Evolutionary conservation across 2,329 filamentous ascomycete genomes (phyloP).

Genomic region (Neofusicoccum kwambonambiense): DNA sequence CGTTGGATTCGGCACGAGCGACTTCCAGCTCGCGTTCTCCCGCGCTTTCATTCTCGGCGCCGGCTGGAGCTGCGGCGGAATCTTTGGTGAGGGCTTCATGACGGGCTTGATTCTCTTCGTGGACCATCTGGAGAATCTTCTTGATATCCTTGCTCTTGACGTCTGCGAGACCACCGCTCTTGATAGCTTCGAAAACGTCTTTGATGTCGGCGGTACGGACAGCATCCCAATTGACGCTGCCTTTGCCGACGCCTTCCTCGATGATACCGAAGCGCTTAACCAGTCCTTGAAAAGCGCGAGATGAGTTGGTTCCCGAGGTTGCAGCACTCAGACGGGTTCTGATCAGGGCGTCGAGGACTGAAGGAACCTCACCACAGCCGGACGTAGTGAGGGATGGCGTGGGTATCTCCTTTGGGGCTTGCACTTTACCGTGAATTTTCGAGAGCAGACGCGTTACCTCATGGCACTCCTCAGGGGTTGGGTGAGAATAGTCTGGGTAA

Average conservation of each 20-base stretch:
- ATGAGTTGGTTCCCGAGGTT: conserved; percentile 61
- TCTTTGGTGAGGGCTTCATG: conserved; percentile 48
- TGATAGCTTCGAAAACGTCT: conserved; percentile 68
- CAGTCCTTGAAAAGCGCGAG: conserved; percentile 64
- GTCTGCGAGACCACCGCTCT: conserved; percentile 67
- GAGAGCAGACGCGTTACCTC: conserved; percentile 67
- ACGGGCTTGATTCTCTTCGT: conserved; percentile 64
- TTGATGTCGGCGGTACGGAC: conserved; percentile 59
- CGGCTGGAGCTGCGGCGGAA: conserved; percentile 34
- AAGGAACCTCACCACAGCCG: conserved; percentile 67
- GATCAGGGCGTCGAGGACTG: conserved; percentile 63
- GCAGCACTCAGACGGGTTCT: conserved; percentile 62
- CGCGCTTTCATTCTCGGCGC: conserved; percentile 46
- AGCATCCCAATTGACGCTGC: conserved; percentile 73
- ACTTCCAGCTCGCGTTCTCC: conserved; percentile 59
- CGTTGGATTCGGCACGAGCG: conserved; percentile 54
- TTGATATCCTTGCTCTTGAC: conserved; percentile 73
- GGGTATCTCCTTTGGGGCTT: conserved; percentile 65
- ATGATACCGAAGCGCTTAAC: conserved; percentile 64
- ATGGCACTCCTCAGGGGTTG: conserved; percentile 67
- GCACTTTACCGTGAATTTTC: conserved; percentile 63
- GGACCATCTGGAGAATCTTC: conserved; percentile 68
- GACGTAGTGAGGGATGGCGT: conserved; percentile 68
- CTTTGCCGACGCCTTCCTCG: conserved; percentile 62
- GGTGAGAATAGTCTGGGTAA: conserved; percentile 65